Evolutionary conservation across 495 filamentous ascomycete genomes (phyloP).

Genomic region (Talaromyces thailandensis): DNA sequence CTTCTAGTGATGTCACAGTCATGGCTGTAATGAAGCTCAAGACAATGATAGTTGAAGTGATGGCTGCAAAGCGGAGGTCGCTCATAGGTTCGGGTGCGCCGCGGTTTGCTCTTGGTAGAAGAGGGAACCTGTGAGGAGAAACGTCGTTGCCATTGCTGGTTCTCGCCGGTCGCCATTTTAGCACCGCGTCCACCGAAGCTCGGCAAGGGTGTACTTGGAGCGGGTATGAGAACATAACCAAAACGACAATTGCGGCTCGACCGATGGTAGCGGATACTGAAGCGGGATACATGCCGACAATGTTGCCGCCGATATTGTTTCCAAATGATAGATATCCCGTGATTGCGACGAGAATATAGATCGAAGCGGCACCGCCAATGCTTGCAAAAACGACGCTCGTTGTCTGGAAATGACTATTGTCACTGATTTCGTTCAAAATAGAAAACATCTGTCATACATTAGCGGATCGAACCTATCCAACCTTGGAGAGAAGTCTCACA

Average conservation of each 20-base stretch:
- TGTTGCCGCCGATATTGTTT: conserved; percentile 77
- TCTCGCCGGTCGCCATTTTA: conserved; percentile 77
- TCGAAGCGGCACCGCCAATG: conserved; percentile 67
- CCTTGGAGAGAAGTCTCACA: conserved; percentile 34
- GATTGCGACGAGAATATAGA: conserved; percentile 87
- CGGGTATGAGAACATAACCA: conserved; percentile 95
- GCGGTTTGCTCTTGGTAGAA: conserved; percentile 26
- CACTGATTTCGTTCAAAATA: conserved; percentile 85
- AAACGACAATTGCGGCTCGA: conserved; percentile 87
- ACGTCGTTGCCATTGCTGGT: conserved; percentile 27
- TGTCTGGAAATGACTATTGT: conserved; percentile 75
- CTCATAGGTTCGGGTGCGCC: conserved; percentile 52
- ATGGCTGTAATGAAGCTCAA: conserved; percentile 81
- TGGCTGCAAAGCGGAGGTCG: conserved; percentile 79
- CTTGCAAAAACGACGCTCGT: conserved; percentile 72
- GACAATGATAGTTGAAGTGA: conserved; percentile 78
- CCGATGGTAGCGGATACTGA: conserved; percentile 83
- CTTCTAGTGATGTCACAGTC: conserved; percentile 80
- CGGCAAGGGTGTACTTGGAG: conserved; percentile 92
- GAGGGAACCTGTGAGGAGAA: conserved; percentile 36
- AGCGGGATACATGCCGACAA: conserved; percentile 83
- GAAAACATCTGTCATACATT: conserved; percentile 76
- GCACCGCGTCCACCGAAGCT: conserved; percentile 82
- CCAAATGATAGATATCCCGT: conserved; percentile 95
- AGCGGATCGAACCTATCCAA: conserved; percentile 8